Percentiles rank a stretch among this genome's conserved stretches.
Conservation (phyloP, 352 stramenopile genomes). For the Globisporangium lucens region DNA sequence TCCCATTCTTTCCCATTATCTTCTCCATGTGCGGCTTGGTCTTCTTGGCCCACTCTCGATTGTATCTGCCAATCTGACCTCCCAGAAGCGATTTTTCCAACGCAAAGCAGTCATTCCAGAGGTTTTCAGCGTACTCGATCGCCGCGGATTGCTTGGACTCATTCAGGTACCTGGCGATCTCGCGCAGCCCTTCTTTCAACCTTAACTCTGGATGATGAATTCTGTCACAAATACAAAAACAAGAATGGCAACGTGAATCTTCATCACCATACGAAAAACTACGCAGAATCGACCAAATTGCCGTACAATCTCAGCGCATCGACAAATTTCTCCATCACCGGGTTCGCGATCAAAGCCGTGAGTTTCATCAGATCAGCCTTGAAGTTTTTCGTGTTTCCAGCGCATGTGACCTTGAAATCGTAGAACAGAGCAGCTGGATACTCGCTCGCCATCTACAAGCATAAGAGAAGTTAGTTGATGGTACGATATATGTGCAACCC, state of each 20-base stretch:
- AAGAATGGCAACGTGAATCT: background rate
- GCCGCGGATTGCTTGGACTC: conserved; percentile 35
- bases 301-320: conserved; percentile 65
- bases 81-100: conserved; percentile 46
- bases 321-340: conserved; percentile 82
- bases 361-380: conserved; percentile 55
- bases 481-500: background rate
- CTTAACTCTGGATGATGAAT: conserved; percentile 79
- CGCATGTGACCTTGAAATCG: conserved; percentile 74
- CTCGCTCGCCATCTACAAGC: conserved; percentile 56
- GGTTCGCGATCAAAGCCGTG: conserved; percentile 48
- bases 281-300: background rate
- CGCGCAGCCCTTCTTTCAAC: conserved; percentile 73
- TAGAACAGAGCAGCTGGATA: conserved; percentile 79
- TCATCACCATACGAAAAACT: too few species aligned
- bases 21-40: conserved; percentile 62
- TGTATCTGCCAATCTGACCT: conserved; percentile 68
- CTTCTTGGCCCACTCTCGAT: conserved; percentile 62
- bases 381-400: conserved; percentile 26
- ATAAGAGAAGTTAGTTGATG: conserved; percentile 4
- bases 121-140: conserved; percentile 27
- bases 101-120: conserved; percentile 70
- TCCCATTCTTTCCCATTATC: conserved; percentile 64
- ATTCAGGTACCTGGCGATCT: conserved; percentile 65
- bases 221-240: conserved; percentile 25